Evolutionary conservation across 2,329 filamentous ascomycete genomes (phyloP), one percentile per base, ranked within the genome.

Genomic region (Plectosphaerella plurivora): DNA sequence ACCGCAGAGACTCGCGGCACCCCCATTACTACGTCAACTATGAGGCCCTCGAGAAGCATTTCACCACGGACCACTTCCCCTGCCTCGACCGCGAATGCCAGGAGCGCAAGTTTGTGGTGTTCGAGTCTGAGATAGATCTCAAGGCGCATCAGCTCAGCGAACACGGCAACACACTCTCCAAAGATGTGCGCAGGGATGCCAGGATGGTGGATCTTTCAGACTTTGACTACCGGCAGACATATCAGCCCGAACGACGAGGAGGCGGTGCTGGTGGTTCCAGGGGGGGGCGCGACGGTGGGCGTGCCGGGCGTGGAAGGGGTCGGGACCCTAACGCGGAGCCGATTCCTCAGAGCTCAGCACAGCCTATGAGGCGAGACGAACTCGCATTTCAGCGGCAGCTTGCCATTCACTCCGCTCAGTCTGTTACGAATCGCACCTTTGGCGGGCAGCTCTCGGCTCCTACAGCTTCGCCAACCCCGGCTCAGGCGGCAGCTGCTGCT

Each of bases 21-120:
- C 93, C 92, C 8, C 90, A 96, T 64, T 99, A 99, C 67, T 99
- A 90, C 66, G 76, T 88, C 54, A 85, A 99, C 72, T 97, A 97
- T 70, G 82, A 92, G 59, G 83, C 88, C 1, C 76, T 99, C 3
- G 91, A 96, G 65, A 75, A 84, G 37, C 94, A 99, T 69, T 97
- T 97, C 66, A 81, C 82, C 57, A 86, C 86, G 59, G 91, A 94
- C 53, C 94, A 99, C 68, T 96, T 86, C 64, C 73, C 92, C 1
- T 99, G 94, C 65, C 69, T 82, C 7, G 91, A 99, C 61, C 78
- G 81, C 51, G 92, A 96, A 64, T 99, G 94, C 63, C 67, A 94
- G 64, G 94, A 97, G 61, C 96, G 96, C 81, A 97, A 97, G 67
- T 97, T 97, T 65, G 88, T 97, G 28, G 94, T 97, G 1, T 99